Evolutionary conservation across 2,329 filamentous ascomycete genomes (phyloP).

Genomic region (Achaetomium macrosporum): DNA sequence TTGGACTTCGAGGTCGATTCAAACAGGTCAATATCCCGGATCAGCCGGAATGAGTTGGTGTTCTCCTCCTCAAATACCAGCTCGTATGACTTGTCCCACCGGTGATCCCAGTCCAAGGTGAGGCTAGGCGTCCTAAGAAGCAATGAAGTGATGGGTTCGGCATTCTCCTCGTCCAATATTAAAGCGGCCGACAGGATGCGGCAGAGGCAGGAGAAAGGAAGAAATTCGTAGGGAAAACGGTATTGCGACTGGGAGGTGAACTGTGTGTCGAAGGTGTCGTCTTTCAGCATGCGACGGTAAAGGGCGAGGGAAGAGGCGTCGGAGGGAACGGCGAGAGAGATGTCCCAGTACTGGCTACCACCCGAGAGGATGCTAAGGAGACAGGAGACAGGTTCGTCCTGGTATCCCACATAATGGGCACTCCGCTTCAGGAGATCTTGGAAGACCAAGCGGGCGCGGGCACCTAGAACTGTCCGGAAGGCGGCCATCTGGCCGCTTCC

Average conservation of each 20-base stretch:
- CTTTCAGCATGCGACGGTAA: conserved; percentile 42
- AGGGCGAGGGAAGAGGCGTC: conserved; percentile 36
- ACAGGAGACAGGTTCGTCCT: conserved; percentile 61
- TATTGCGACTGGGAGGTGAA: conserved; percentile 64
- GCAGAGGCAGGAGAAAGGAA: conserved; percentile 69
- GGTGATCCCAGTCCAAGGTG: conserved; percentile 67
- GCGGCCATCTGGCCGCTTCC: conserved; percentile 42
- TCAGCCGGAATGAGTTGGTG: conserved; percentile 68
- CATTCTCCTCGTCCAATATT: conserved; percentile 29
- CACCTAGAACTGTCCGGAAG: conserved; percentile 51
- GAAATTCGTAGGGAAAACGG: conserved; percentile 80
- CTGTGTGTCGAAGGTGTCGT: conserved; percentile 50
- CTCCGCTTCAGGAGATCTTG: conserved; percentile 66
- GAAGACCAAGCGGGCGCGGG: conserved; percentile 58
- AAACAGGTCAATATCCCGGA: conserved; percentile 59
- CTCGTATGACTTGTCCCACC: conserved; percentile 64
- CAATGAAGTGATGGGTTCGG: conserved; percentile 51
- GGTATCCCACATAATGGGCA: conserved; percentile 64
- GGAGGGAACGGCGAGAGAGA: conserved; percentile 35
- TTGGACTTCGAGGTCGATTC: conserved; percentile 42
- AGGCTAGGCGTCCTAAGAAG: conserved; percentile 66
- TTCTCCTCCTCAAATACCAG: conserved; percentile 82
- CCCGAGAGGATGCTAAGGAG: conserved; percentile 59
- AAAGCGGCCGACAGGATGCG: conserved; percentile 55
- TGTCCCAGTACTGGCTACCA: conserved; percentile 49